Conservation (phyloP, 1,139 yeast species). For the Trichomonascaceae sp. region DNA sequence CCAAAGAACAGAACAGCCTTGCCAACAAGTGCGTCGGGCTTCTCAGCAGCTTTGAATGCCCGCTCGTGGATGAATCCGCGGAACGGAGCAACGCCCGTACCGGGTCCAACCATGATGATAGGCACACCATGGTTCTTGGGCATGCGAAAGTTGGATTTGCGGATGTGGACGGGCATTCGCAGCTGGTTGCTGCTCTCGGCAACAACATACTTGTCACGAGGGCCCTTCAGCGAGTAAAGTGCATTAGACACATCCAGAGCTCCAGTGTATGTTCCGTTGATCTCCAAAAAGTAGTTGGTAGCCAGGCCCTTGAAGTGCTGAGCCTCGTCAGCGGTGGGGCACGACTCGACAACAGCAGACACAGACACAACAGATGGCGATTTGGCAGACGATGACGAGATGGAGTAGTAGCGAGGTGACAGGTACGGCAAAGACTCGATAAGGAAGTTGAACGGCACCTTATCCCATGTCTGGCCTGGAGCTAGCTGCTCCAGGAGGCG, state of each 20-base stretch:
- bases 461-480: slow-evolving; percentile 49
- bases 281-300: slow-evolving; percentile 71
- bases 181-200: slow-evolving; percentile 8
- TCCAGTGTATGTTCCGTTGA: slow-evolving; percentile 45
- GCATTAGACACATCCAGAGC: slow-evolving; percentile 25
- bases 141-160: slow-evolving; percentile 88
- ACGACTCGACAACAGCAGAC: slow-evolving; percentile 88
- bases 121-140: slow-evolving; percentile 79
- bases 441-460: slow-evolving; percentile 73
- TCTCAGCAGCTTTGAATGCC: slow-evolving; percentile 40
- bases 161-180: slow-evolving; percentile 73
- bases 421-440: slow-evolving; percentile 70
- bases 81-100: slow-evolving; percentile 97
- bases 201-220: slow-evolving; percentile 46
- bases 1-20: slow-evolving; percentile 73
- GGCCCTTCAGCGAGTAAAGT: slow-evolving; percentile 65
- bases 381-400: slow-evolving; percentile 75
- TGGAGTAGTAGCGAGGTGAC: slow-evolving; percentile 93
- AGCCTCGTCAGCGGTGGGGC: slow-evolving; percentile 28
- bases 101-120: slow-evolving; percentile 90
- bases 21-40: slow-evolving; percentile 56
- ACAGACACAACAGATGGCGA: slow-evolving; percentile 59
- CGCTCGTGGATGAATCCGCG: slow-evolving; percentile 88
- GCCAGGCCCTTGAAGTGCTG: slow-evolving; percentile 70
- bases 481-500: slow-evolving; percentile 59